Conservation (phyloP, 1,284 basidiomycete genomes). For the Boletus calvinii region DNA sequence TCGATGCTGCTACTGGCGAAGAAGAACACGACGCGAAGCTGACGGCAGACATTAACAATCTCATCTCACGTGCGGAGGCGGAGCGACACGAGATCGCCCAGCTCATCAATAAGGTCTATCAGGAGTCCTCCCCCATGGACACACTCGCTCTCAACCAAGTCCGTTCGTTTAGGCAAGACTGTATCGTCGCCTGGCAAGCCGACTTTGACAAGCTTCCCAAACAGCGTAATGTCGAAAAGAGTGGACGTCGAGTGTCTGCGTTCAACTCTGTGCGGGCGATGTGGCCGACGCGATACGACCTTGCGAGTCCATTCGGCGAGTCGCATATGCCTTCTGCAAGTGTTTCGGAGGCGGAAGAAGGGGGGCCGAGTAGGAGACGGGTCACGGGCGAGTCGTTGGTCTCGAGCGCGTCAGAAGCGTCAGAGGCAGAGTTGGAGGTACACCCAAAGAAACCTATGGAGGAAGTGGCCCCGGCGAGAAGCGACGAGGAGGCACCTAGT, state of each 20-base stretch:
- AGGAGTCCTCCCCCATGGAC: slow-evolving; percentile 76
- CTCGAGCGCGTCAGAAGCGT: slow-evolving; percentile 61
- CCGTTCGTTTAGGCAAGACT: slow-evolving; percentile 86
- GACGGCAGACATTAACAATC: slow-evolving; percentile 57
- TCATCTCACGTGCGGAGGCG: slow-evolving; percentile 70
- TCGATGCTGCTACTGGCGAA: slow-evolving; percentile 76
- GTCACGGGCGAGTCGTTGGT: slow-evolving; percentile 54
- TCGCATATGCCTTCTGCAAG: slow-evolving; percentile 59
- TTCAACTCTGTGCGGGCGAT: slow-evolving; percentile 69
- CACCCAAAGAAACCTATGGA: slow-evolving; percentile 26
- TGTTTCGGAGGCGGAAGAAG: slow-evolving; percentile 80
- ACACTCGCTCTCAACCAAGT: slow-evolving; percentile 89
- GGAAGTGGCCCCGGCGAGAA: slow-evolving; percentile 21
- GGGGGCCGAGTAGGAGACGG: slow-evolving; percentile 41
- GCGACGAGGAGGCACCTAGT: slow-evolving; percentile 22
- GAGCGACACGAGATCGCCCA: slow-evolving; percentile 77
- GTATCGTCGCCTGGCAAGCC: slow-evolving; percentile 94
- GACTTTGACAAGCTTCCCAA: slow-evolving; percentile 79
- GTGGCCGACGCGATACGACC: slow-evolving; percentile 61
- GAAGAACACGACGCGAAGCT: slow-evolving; percentile 64
- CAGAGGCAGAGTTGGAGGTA: slow-evolving; percentile 45
- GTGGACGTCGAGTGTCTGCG: slow-evolving; percentile 53
- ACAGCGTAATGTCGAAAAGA: slow-evolving; percentile 51
- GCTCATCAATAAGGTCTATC: slow-evolving; percentile 80
- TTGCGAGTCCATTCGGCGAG: slow-evolving; percentile 50